Evolutionary conservation across 768 basidiomycete species (phyloP).

Genomic region (Myochromella boudieri): DNA sequence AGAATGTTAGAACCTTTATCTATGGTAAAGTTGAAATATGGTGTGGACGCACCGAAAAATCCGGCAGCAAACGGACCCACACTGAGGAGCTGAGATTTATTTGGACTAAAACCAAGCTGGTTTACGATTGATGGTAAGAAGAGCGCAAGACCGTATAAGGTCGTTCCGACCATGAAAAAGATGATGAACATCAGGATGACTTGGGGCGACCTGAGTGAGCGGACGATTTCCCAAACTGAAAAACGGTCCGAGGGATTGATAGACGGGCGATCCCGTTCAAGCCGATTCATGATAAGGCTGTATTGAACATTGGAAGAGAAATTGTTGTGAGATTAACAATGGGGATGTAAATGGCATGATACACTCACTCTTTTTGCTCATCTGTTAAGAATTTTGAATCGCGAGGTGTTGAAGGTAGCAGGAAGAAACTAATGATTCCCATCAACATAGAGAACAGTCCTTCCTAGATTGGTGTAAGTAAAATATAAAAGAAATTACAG

Average conservation of each 20-base stretch:
- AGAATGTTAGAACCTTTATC: neutral
- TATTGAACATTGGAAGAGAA: neutral
- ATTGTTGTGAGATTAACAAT: too few species aligned
- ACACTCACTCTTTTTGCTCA: constrained; percentile 32
- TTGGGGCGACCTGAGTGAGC: constrained; percentile 19
- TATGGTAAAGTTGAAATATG: neutral
- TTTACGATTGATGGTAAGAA: constrained; percentile 62
- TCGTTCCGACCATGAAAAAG: constrained; percentile 33
- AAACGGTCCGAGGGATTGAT: neutral
- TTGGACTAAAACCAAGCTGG: constrained; percentile 43
- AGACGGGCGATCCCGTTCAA: neutral
- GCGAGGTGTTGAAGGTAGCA: constrained; percentile 38
- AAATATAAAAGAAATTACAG: constrained; percentile 45
- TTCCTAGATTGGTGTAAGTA: constrained; percentile 18
- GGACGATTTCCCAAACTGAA: neutral
- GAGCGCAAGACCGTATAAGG: constrained; percentile 7
- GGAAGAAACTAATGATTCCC: constrained; percentile 38
- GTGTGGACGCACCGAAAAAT: constrained; percentile 22
- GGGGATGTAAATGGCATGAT: constrained; percentile 10
- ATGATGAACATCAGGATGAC: constrained; percentile 27
- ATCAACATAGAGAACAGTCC: constrained; percentile 48
- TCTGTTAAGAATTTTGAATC: constrained; percentile 34
- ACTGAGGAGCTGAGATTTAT: constrained; percentile 48
- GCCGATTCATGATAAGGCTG: neutral
- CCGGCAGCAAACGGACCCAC: constrained; percentile 42